These are phyloP conservation scores for Leucosporidium scottii DNA, from an alignment of 768 basidiomycete species.

Conservation along the genomic window DNA sequence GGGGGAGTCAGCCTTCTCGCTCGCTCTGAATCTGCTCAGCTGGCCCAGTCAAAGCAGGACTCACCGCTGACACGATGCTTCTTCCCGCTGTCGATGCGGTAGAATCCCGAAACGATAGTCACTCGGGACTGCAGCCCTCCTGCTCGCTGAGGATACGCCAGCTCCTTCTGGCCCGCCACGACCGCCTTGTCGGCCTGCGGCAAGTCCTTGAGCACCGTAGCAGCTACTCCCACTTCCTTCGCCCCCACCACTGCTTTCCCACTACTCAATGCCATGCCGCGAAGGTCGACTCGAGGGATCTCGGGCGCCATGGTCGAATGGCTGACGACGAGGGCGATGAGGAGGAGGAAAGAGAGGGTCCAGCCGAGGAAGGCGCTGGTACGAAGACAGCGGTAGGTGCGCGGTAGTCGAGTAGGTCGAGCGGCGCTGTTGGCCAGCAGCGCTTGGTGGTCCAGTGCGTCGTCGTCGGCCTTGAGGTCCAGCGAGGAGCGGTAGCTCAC, in stretches of 20 bases:
- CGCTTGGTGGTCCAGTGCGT: too few relatives aligned
- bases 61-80: conserved; percentile 32
- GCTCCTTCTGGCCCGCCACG: background rate
- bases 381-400: background rate
- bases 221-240: too few relatives aligned
- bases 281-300: background rate
- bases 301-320: background rate
- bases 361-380: background rate
- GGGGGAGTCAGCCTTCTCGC: background rate
- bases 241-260: background rate
- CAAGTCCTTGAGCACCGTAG: background rate
- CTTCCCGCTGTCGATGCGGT: conserved; percentile 29
- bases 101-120: conserved; percentile 34
- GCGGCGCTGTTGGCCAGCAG: too few relatives aligned
- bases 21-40: too few relatives aligned
- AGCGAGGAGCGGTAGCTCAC: too few relatives aligned
- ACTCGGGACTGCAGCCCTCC: conserved; percentile 13
- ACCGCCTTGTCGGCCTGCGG: background rate
- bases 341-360: conserved; percentile 9
- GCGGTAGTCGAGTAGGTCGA: background rate
- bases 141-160: background rate
- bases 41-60: background rate
- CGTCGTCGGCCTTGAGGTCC: too few relatives aligned
- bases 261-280: background rate
- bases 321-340: conserved; percentile 15